Evolutionary conservation across 805 yeast species (phyloP).

Genomic region (Nakazawaea laoshanensis): DNA sequence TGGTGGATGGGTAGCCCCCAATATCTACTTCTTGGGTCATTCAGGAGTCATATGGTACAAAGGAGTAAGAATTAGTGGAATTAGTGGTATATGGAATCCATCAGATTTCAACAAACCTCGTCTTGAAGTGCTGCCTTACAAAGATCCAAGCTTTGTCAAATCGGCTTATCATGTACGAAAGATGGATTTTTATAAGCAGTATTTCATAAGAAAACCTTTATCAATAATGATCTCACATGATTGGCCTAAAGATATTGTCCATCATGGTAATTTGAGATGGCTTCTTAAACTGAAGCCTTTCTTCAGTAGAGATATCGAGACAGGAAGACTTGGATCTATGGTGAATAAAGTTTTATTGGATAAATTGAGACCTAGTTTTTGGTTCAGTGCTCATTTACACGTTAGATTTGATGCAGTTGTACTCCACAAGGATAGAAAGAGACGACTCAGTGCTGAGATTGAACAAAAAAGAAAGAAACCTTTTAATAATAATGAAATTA

Average conservation of each 20-base stretch:
- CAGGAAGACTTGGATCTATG: slow-evolving; percentile 65
- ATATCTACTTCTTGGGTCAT: slow-evolving; percentile 78
- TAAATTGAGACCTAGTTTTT: slow-evolving; percentile 50
- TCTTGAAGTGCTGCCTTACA: slow-evolving; percentile 41
- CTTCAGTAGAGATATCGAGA: slow-evolving; percentile 54
- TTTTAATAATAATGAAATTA: slow-evolving; percentile 19
- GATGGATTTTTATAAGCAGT: slow-evolving; percentile 50
- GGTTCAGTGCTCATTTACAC: slow-evolving; percentile 92
- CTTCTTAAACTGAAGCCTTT: slow-evolving; percentile 57
- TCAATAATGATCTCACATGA: slow-evolving; percentile 78
- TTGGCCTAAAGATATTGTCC: slow-evolving; percentile 83
- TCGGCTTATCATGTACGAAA: slow-evolving; percentile 72
- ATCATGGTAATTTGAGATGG: slow-evolving; percentile 46
- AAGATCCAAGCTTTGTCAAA: slow-evolving; percentile 30
- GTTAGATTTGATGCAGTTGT: slow-evolving; percentile 57
- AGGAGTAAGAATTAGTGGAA: slow-evolving; percentile 72
- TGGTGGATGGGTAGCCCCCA: slow-evolving; percentile 94
- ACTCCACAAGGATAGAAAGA: slow-evolving; percentile 14
- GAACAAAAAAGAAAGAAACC: slow-evolving; percentile 5
- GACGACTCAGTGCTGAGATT: slow-evolving; percentile 7
- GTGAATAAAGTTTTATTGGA: slow-evolving; percentile 47
- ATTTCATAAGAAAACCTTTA: slow-evolving; percentile 24
- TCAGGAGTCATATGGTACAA: slow-evolving; percentile 65
- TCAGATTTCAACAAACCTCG: slow-evolving; percentile 35
- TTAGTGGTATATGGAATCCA: slow-evolving; percentile 74